phyloP scores from a whole-genome alignment of 305 asterid genomes.

The Lippia alba region DNA sequence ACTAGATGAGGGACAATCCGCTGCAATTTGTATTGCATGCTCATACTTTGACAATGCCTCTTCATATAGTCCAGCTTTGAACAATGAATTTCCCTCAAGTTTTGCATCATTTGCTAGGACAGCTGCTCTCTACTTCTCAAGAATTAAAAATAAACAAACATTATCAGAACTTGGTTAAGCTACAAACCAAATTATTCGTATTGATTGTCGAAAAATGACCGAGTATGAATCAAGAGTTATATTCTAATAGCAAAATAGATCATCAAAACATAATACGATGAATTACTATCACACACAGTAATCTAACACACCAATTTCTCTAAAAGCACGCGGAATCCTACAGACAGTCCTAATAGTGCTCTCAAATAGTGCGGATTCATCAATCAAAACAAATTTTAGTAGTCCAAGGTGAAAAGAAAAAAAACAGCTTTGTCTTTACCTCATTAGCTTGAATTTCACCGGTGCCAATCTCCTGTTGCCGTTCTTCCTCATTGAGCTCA shows the following conservation, averaged over 20 bases:
- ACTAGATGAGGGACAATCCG: slow-evolving; percentile 61
- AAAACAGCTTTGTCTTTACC: slow-evolving; percentile 37
- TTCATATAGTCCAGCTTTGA: slow-evolving; percentile 67
- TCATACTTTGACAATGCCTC: slow-evolving; percentile 84
- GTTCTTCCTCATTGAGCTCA: slow-evolving; percentile 36
- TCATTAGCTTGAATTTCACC: slow-evolving; percentile 41
- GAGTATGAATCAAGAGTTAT: neutral
- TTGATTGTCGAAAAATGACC: neutral
- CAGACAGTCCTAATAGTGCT: neutral
- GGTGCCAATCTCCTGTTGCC: slow-evolving; percentile 32
- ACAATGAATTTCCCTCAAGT: slow-evolving; percentile 75
- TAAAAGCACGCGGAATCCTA: neutral
- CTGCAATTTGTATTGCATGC: slow-evolving; percentile 70
- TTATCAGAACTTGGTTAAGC: neutral
- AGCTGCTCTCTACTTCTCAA: slow-evolving; percentile 61
- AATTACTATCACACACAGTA: slow-evolving; percentile 12
- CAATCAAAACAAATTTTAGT: slow-evolving; percentile 7
- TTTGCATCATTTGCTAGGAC: slow-evolving; percentile 73
- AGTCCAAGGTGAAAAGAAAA: neutral
- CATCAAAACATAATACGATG: slow-evolving; percentile 12
- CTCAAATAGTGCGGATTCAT: neutral
- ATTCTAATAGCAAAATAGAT: slow-evolving; percentile 3
- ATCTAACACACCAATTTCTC: slow-evolving; percentile 17
- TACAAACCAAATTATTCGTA: neutral
- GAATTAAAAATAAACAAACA: slow-evolving; percentile 27